phyloP scores from a whole-genome alignment of 495 filamentous ascomycete genomes.

The Penicillium canescens region DNA sequence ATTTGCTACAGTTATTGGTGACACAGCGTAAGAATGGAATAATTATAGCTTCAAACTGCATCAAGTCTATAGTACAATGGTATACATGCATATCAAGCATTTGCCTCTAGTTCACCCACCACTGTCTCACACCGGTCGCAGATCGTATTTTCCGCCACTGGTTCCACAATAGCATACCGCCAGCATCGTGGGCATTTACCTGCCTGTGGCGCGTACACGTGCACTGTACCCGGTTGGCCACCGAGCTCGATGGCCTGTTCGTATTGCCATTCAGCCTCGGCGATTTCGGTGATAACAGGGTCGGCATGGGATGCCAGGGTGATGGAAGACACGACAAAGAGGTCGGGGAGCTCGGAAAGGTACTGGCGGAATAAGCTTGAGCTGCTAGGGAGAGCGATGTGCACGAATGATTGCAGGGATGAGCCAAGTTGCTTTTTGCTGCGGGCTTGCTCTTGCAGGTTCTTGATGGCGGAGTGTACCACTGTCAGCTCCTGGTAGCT shows the following conservation, averaged over 20 bases:
- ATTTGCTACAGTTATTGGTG: neutral
- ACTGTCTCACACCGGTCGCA: slow-evolving; percentile 76
- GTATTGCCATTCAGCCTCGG: slow-evolving; percentile 54
- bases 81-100: too few relatives aligned
- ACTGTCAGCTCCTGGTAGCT: slow-evolving; percentile 60
- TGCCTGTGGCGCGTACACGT: slow-evolving; percentile 66
- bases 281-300: slow-evolving; percentile 23
- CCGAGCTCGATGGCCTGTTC: slow-evolving; percentile 52
- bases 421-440: slow-evolving; percentile 66
- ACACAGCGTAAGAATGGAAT: too few relatives aligned
- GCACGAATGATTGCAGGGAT: slow-evolving; percentile 69
- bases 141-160: slow-evolving; percentile 57
- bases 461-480: slow-evolving; percentile 63
- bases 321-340: slow-evolving; percentile 79
- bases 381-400: slow-evolving; percentile 38
- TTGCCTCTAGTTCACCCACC: slow-evolving; percentile 42
- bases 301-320: slow-evolving; percentile 41
- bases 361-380: slow-evolving; percentile 50
- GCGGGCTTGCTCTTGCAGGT: slow-evolving; percentile 67
- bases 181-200: slow-evolving; percentile 86
- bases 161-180: slow-evolving; percentile 61
- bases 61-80: neutral
- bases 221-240: slow-evolving; percentile 48
- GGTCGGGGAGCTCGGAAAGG: slow-evolving; percentile 61
- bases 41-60: too few relatives aligned